These are phyloP conservation scores for Corylus americana DNA, from an alignment of 306 rosid genomes.

Conservation along the genomic window DNA sequence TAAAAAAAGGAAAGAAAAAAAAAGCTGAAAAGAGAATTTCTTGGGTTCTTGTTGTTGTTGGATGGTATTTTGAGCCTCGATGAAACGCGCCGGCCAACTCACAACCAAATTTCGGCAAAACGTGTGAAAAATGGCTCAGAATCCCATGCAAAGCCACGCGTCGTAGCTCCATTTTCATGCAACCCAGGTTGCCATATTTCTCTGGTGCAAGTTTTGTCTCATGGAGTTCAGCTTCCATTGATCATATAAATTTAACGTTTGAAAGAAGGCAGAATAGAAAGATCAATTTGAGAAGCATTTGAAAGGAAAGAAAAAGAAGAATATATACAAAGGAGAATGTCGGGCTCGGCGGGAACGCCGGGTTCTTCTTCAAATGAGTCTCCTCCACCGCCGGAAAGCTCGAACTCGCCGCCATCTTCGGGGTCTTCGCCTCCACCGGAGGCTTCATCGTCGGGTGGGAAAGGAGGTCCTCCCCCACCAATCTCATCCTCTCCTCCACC, in stretches of 20 bases:
- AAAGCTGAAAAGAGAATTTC: not conserved
- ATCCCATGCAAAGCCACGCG: not conserved
- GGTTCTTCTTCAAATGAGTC: not conserved
- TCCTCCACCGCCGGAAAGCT: slow-evolving; percentile 1
- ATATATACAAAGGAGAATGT: not conserved
- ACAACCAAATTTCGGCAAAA: not conserved
- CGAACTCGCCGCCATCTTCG: slow-evolving; percentile 7
- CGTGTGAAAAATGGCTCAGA: not conserved
- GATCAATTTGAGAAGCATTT: not conserved
- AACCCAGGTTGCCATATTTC: not conserved
- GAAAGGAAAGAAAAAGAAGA: not conserved
- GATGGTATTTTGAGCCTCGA: not conserved
- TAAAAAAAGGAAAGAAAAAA: slow-evolving; percentile 23
- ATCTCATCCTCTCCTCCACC: slow-evolving; percentile 21
- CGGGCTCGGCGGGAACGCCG: slow-evolving; percentile 8
- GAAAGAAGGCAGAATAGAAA: not conserved
- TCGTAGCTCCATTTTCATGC: not conserved
- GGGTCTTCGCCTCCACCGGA: slow-evolving; percentile 15
- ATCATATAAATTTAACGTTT: not conserved
- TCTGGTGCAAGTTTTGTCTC: not conserved
- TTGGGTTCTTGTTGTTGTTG: not conserved
- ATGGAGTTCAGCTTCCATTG: not conserved
- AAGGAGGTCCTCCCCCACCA: slow-evolving; percentile 3
- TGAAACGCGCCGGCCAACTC: not conserved
- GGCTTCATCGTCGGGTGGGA: not conserved